A percentile compares a stretch with the other conserved stretches of the same genome.
These are phyloP conservation scores for Tricholoma terreum DNA, from an alignment of 768 basidiomycete species.

Conservation along the genomic window DNA sequence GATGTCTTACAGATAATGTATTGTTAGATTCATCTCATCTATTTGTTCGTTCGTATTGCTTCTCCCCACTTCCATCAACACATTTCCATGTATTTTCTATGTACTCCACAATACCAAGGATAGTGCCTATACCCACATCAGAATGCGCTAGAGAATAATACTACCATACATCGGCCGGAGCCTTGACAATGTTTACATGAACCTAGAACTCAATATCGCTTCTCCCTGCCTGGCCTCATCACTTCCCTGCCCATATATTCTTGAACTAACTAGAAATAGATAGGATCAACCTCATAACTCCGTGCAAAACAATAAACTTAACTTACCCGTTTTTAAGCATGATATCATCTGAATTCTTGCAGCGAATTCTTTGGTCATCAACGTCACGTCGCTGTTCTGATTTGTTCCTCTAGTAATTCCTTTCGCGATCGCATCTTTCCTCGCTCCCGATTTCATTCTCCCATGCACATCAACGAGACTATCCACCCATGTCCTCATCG, in stretches of 20 bases:
- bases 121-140: neutral
- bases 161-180: neutral
- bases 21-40: conserved; percentile 1
- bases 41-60: neutral
- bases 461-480: conserved; percentile 40
- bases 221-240: conserved; percentile 50
- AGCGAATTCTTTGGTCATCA: conserved; percentile 54
- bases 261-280: conserved; percentile 42
- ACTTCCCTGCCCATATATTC: conserved; percentile 44
- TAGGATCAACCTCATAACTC: conserved; percentile 5
- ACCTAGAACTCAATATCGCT: conserved; percentile 51
- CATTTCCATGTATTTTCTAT: neutral
- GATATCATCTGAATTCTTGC: conserved; percentile 54
- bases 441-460: conserved; percentile 26
- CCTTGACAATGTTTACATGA: conserved; percentile 32
- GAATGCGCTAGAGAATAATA: neutral
- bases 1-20: conserved; percentile 21
- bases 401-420: conserved; percentile 52
- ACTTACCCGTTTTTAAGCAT: conserved; percentile 47
- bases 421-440: conserved; percentile 42
- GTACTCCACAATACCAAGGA: neutral
- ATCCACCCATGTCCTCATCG: conserved; percentile 55
- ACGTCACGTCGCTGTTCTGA: conserved; percentile 44
- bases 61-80: neutral
- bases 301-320: neutral